Conservation (phyloP, 179 eudicot genomes). For the Actinidia polygama region DNA sequence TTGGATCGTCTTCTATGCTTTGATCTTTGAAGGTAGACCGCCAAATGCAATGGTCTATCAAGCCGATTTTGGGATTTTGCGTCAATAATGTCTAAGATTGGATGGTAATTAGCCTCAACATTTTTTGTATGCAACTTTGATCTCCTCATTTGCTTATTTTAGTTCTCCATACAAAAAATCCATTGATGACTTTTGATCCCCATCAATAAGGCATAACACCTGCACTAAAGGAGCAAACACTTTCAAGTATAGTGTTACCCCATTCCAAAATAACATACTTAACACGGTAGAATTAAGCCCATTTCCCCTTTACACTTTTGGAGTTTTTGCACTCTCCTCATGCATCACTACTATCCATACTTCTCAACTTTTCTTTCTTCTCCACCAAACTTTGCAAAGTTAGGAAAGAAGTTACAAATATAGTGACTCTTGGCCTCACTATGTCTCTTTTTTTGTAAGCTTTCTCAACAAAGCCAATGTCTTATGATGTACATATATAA, state of each 20-base stretch:
- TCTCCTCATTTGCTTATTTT: too few species aligned
- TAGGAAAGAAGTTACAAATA: not conserved
- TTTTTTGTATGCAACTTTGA: too few species aligned
- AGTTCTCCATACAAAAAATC: too few species aligned
- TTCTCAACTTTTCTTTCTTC: not conserved
- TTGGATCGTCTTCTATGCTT: too few species aligned
- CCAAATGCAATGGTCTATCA: too few species aligned
- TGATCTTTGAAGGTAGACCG: not conserved
- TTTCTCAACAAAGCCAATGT: not conserved
- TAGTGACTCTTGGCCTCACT: not conserved
- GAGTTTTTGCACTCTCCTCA: not conserved
- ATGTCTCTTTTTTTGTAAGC: not conserved
- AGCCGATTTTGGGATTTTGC: too few species aligned
- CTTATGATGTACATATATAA: not conserved
- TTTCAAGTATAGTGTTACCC: not conserved
- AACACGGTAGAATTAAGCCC: not conserved
- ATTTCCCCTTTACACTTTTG: not conserved
- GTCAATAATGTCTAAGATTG: too few species aligned
- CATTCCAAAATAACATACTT: not conserved
- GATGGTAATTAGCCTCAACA: too few species aligned
- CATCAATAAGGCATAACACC: too few species aligned
- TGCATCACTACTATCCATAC: not conserved
- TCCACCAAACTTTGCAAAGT: not conserved
- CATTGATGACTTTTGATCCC: too few species aligned
- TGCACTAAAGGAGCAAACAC: too few species aligned